Conservation (phyloP, 2,329 filamentous ascomycete genomes). For the Nothophaeocryptopus gaeumannii region DNA sequence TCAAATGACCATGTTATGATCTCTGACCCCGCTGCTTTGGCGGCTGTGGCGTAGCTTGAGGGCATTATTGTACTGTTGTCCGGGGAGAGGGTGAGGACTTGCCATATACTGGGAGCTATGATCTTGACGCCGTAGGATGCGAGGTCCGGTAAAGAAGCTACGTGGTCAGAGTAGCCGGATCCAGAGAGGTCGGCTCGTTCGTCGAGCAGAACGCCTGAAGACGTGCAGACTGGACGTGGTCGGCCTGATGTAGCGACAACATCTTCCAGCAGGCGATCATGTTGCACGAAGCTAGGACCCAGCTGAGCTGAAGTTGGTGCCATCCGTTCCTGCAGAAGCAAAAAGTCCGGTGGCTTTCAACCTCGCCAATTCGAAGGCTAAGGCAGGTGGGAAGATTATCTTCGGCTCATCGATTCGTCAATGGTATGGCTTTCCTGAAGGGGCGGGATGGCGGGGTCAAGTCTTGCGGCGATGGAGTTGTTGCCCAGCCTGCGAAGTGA, state of each 20-base stretch:
- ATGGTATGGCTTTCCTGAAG: too few relatives aligned
- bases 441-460: too few relatives aligned
- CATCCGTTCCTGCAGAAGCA: not conserved
- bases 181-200: slow-evolving; percentile 54
- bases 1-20: slow-evolving; percentile 70
- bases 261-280: too few relatives aligned
- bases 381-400: slow-evolving; percentile 3
- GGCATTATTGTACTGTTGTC: slow-evolving; percentile 57
- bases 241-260: not conserved
- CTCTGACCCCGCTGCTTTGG: slow-evolving; percentile 60
- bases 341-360: not conserved
- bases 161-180: slow-evolving; percentile 52
- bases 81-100: slow-evolving; percentile 53
- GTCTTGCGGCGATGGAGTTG: too few relatives aligned
- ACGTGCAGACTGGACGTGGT: not conserved
- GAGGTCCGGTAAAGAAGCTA: slow-evolving; percentile 56
- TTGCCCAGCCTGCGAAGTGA: too few relatives aligned
- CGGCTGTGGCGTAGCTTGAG: slow-evolving; percentile 60
- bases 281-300: too few relatives aligned
- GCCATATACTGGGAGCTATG: slow-evolving; percentile 62
- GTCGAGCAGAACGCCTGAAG: slow-evolving; percentile 46
- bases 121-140: slow-evolving; percentile 59
- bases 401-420: not conserved
- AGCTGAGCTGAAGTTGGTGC: not conserved
- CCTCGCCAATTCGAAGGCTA: not conserved